Conservation (phyloP, 305 asterid species). For the Fraxinus sp. region DNA sequence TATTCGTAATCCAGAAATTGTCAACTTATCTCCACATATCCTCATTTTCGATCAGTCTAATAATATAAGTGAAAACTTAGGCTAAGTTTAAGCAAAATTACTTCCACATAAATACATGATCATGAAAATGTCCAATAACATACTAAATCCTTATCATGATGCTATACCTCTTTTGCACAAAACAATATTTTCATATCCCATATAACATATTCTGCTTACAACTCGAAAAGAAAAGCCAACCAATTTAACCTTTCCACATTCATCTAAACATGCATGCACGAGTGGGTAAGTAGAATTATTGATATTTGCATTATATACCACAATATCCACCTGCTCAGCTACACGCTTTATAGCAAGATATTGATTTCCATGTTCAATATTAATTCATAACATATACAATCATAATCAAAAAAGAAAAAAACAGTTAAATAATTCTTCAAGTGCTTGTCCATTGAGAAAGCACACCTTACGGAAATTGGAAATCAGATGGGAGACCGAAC, state of each 20-base stretch:
- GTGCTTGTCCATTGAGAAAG: conserved; percentile 3
- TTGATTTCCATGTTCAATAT: background rate
- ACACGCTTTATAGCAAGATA: background rate
- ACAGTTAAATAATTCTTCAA: background rate
- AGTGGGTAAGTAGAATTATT: background rate
- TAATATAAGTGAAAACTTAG: background rate
- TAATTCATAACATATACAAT: background rate
- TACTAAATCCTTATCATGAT: background rate
- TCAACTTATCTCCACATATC: background rate
- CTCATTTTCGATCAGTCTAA: background rate
- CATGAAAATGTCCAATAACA: background rate
- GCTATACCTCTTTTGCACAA: background rate
- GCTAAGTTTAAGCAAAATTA: background rate
- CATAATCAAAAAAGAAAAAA: background rate
- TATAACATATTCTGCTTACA: background rate
- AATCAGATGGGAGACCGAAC: conserved; percentile 74
- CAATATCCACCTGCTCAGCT: background rate
- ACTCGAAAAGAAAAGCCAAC: background rate
- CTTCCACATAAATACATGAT: background rate
- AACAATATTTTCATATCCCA: background rate
- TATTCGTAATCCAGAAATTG: background rate
- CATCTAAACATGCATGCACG: background rate
- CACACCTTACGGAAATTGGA: conserved; percentile 87
- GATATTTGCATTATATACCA: background rate
- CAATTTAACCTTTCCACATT: background rate